Percentiles rank a stretch among this genome's conserved stretches.
phyloP scores from a whole-genome alignment of 23 red algal genomes.

The Agarophyton chilense region DNA sequence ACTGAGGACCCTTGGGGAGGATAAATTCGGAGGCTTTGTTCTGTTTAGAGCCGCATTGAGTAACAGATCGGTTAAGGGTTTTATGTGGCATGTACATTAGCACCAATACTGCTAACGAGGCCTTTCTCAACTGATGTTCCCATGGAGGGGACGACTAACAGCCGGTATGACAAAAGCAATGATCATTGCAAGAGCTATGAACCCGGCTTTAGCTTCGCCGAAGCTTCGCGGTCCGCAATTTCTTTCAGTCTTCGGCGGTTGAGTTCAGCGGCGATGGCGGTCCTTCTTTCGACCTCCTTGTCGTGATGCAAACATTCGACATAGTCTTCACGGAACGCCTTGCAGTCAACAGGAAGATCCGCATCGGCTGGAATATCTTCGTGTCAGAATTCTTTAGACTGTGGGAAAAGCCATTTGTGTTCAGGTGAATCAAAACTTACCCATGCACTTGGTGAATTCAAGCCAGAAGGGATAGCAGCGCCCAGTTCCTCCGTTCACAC shows the following conservation, averaged over 20 bases:
- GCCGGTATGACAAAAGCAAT: background rate
- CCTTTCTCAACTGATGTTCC: background rate
- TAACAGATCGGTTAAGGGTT: background rate
- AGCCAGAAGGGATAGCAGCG: conserved; percentile 83
- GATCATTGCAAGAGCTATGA: background rate
- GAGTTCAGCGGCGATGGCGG: conserved; percentile 29
- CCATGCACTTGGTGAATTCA: conserved; percentile 72
- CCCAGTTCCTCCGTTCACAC: conserved; percentile 58
- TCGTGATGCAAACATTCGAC: conserved; percentile 78
- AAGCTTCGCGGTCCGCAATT: background rate
- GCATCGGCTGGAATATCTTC: conserved; percentile 42
- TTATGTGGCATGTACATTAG: background rate
- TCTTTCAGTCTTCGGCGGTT: conserved; percentile 24
- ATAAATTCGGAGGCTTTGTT: too few relatives aligned
- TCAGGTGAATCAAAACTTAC: conserved; percentile 21
- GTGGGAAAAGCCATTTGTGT: background rate
- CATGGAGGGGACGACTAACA: background rate
- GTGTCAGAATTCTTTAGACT: conserved; percentile 6
- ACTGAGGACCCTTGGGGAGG: too few relatives aligned
- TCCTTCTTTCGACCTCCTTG: conserved; percentile 42
- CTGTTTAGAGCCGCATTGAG: background rate
- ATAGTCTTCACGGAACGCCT: conserved; percentile 65
- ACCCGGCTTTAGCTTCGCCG: conserved; percentile 11
- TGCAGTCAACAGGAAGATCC: conserved; percentile 42
- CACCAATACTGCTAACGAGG: background rate